These are phyloP conservation scores for Candida vaughaniae DNA, from an alignment of 805 yeast genomes.

Conservation along the genomic window DNA sequence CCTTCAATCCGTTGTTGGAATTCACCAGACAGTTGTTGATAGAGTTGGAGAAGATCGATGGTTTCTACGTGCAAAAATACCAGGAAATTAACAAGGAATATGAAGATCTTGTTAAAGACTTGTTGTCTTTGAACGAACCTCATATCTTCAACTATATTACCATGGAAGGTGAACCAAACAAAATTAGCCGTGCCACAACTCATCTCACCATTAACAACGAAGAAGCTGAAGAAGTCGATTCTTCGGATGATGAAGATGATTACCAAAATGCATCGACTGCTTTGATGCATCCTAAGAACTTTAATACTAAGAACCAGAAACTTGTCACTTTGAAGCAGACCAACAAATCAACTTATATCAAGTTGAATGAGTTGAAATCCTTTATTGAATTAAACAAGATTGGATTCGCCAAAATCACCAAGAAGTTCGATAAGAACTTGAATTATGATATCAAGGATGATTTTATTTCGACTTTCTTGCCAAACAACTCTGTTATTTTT, in stretches of 20 bases:
- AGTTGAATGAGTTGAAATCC: constrained; percentile 78
- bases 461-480: constrained; percentile 50
- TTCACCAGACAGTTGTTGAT: constrained; percentile 46
- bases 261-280: constrained; percentile 41
- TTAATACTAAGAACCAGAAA: constrained; percentile 49
- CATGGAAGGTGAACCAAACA: constrained; percentile 2
- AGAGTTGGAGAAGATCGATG: constrained; percentile 49
- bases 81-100: constrained; percentile 44
- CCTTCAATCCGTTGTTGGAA: constrained; percentile 31
- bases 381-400: constrained; percentile 81
- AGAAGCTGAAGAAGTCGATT: constrained; percentile 22
- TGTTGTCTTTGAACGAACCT: constrained; percentile 21
- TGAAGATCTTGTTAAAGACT: constrained; percentile 47
- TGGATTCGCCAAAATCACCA: constrained; percentile 86
- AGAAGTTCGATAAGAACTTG: constrained; percentile 86
- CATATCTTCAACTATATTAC: constrained; percentile 12
- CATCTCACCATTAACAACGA: constrained; percentile 24
- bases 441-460: constrained; percentile 57
- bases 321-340: constrained; percentile 67
- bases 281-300: constrained; percentile 47
- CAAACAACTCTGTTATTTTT: constrained; percentile 57
- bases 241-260: constrained; percentile 27
- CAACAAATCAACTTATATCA: constrained; percentile 64
- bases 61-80: constrained; percentile 50
- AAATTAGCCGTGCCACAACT: constrained; percentile 15